Evolutionary conservation across 2,329 filamentous ascomycete genomes (phyloP).

Genomic region (Diaporthe amygdali): DNA sequence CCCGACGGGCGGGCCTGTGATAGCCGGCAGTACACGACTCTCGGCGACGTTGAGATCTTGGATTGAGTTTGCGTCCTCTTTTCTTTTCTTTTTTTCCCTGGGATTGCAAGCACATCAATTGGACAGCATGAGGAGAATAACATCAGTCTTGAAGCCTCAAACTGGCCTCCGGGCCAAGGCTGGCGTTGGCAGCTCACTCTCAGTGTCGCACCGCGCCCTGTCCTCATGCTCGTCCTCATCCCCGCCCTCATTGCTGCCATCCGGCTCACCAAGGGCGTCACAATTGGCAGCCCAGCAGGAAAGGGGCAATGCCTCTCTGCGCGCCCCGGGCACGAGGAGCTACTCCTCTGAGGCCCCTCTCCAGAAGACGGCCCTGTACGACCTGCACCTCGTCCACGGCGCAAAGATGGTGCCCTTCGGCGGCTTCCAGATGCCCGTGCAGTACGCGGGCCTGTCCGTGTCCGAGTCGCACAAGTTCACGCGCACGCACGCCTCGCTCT

Average conservation of each 20-base stretch:
- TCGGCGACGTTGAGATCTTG: neutral
- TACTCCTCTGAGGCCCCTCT: constrained; percentile 22
- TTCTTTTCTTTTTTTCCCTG: neutral
- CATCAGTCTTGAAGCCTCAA: constrained; percentile 9
- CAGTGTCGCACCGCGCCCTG: neutral
- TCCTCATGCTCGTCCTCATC: neutral
- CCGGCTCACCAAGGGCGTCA: neutral
- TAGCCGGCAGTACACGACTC: neutral
- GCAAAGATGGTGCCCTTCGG: constrained; percentile 98
- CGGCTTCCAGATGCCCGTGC: constrained; percentile 90
- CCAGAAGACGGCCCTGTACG: constrained; percentile 40
- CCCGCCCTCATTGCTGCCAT: neutral
- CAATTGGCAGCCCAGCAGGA: neutral
- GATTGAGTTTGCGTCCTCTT: neutral
- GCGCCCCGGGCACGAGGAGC: neutral
- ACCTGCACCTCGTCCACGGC: constrained; percentile 65
- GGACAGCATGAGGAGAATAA: constrained; percentile 17
- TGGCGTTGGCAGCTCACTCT: neutral
- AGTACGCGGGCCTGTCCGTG: constrained; percentile 80
- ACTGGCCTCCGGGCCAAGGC: neutral
- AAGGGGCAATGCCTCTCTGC: neutral
- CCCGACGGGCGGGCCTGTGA: neutral
- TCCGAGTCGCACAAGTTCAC: constrained; percentile 90
- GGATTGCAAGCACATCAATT: neutral
- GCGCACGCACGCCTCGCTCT: constrained; percentile 83